A percentile compares a stretch with the other conserved stretches of the same genome.
Evolutionary conservation across 192 early-diverging fungal genomes (phyloP).

Genomic region (Backusella tarrabulga): DNA sequence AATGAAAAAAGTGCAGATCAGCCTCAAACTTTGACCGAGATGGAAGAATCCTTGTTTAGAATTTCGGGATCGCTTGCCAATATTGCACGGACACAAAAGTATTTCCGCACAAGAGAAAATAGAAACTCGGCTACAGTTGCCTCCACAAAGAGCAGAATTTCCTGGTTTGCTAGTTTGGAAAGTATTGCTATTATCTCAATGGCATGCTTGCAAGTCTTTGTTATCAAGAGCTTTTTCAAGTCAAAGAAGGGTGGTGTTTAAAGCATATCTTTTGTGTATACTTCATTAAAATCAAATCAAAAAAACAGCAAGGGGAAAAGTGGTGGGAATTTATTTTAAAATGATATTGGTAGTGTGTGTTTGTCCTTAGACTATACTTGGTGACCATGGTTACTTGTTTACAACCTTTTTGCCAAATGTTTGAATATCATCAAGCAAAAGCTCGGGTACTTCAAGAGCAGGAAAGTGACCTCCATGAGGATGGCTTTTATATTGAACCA

Average conservation of each 20-base stretch:
- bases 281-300: not conserved
- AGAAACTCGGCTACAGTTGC: conserved; percentile 88
- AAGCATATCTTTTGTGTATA: not conserved
- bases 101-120: conserved; percentile 88
- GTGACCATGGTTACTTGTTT: not conserved
- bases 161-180: conserved; percentile 90
- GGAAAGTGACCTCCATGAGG: conserved; percentile 63
- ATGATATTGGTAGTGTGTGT: not conserved
- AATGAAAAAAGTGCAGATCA: conserved; percentile 50
- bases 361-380: not conserved
- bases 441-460: conserved; percentile 53
- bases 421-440: conserved; percentile 50
- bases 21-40: conserved; percentile 41
- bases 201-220: conserved; percentile 88
- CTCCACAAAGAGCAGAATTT: conserved; percentile 83
- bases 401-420: conserved; percentile 5
- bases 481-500: not conserved
- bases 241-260: conserved; percentile 60
- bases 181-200: conserved; percentile 76
- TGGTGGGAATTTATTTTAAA: not conserved
- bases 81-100: conserved; percentile 81
- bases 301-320: not conserved
- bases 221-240: conserved; percentile 91
- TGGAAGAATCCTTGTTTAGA: conserved; percentile 58
- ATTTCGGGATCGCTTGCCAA: conserved; percentile 63